Evolutionary conservation across 2,329 filamentous ascomycete species (phyloP).

Genomic region (Aquanectria penicillioides): DNA sequence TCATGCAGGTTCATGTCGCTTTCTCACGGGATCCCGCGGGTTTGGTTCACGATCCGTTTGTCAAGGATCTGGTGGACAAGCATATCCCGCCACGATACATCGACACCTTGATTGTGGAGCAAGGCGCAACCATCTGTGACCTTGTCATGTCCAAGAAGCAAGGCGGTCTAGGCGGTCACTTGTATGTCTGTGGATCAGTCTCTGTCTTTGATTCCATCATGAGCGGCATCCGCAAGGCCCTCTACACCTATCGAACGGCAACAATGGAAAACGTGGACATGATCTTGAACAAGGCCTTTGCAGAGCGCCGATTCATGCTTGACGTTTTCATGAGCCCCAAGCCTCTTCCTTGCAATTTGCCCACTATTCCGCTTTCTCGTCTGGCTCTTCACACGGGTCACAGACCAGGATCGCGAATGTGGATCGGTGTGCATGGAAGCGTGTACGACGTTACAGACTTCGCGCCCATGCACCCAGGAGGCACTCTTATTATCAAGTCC

Average conservation of each 20-base stretch:
- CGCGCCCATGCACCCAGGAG: conserved; percentile 62
- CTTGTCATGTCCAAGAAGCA: conserved; percentile 67
- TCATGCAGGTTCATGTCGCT: conserved; percentile 63
- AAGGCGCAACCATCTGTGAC: conserved; percentile 61
- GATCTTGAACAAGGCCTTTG: conserved; percentile 62
- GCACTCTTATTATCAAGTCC: conserved; percentile 62
- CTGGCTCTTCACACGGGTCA: conserved; percentile 63
- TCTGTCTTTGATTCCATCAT: conserved; percentile 60
- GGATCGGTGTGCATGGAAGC: conserved; percentile 63
- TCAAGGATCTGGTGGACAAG: conserved; percentile 58
- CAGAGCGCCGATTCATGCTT: conserved; percentile 65
- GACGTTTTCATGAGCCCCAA: conserved; percentile 67
- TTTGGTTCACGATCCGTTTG: conserved; percentile 54
- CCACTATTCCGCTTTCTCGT: conserved; percentile 60
- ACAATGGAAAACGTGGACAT: conserved; percentile 62
- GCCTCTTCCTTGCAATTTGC: conserved; percentile 59
- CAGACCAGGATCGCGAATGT: conserved; percentile 55
- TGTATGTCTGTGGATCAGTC: conserved; percentile 45
- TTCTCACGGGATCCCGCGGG: conserved; percentile 62
- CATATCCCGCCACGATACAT: conserved; percentile 62
- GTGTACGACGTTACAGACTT: conserved; percentile 66
- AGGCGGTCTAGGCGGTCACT: conserved; percentile 56
- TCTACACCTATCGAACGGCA: conserved; percentile 62
- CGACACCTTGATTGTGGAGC: conserved; percentile 61
- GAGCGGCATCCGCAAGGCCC: conserved; percentile 63